Conservation (phyloP, 345 rosid species). For the Toxicodendron radicans region DNA sequence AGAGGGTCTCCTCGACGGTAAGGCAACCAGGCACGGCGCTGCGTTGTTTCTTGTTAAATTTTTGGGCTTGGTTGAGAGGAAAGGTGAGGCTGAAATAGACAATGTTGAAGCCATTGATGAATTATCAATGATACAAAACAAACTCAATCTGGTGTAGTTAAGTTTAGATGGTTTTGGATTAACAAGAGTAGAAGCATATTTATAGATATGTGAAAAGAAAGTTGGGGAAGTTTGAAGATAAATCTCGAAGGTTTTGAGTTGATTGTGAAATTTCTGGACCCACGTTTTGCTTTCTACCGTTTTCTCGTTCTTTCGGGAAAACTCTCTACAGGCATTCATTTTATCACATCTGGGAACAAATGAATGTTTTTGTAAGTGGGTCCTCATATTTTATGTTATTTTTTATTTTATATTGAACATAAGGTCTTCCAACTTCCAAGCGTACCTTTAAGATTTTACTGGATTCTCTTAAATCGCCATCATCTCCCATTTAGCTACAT, state of each 20-base stretch:
- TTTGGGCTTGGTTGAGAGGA: slow-evolving; percentile 11
- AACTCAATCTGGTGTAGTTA: background rate
- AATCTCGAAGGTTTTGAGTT: slow-evolving; percentile 21
- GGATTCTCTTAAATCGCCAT: too few species aligned
- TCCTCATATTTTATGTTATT: background rate
- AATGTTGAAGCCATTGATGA: slow-evolving; percentile 41
- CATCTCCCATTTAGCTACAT: too few species aligned
- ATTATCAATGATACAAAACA: too few species aligned
- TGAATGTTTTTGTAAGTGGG: background rate
- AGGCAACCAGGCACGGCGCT: slow-evolving; percentile 29
- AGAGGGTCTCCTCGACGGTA: slow-evolving; percentile 22
- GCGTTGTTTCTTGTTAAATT: slow-evolving; percentile 7
- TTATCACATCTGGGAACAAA: background rate
- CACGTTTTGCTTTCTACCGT: background rate
- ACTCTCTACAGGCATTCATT: background rate
- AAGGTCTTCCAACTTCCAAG: too few species aligned
- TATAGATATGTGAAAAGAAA: slow-evolving; percentile 1
- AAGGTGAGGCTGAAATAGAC: slow-evolving; percentile 32
- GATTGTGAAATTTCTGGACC: slow-evolving; percentile 20
- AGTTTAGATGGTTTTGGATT: background rate
- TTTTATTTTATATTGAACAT: too few species aligned
- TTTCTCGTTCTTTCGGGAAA: slow-evolving; percentile 24
- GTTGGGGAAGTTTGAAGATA: slow-evolving; percentile 25
- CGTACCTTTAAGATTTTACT: too few species aligned
- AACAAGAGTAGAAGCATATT: background rate